Base-by-base conservation (phyloP, 2,329 filamentous ascomycete species). In the Monilinia fructigena region DNA sequence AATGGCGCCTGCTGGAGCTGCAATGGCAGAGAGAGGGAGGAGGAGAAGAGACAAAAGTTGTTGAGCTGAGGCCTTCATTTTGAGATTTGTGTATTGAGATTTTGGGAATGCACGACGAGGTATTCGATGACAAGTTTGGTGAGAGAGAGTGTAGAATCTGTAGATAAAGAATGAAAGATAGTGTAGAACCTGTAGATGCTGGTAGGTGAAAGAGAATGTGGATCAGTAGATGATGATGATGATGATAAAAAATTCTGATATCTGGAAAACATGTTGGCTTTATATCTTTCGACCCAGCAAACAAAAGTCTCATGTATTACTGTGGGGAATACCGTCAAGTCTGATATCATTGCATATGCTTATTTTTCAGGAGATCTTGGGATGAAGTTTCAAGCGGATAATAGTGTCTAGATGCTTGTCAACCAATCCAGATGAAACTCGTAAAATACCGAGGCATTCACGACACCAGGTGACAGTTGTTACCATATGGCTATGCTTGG, bases 21-120 rank as follows among this genome's bases (percentile, higher is more conserved):
- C 63, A 3, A 65, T 8, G 31, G 38, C 11, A 11, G 63, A 38
- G 45, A 45, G 35, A 12, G 63, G 63, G 4, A 65, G 63, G 48
- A 65, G 42, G 10, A 65, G 38, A 14, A 60, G 16, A 20, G 63
- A 65, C 35, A 65, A 23, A 23, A 50, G 56, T 45, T 65, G 47
- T 20, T 35, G 61, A 23, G 52, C 14, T 60, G 45, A 47, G 20
- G 55, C 35, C 63, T 60, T 65, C 63, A 65, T 65, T 40, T 60
- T 65, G 23, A 40, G 18, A 14, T n/a, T 18, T 10, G 12, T 18
- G 20, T 42, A 20, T 63, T 18, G 2, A 63, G 31, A 8, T 50
- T 31, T 18, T 38, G 14, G 31, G 38, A 38, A 50, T 20, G 45
- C 26, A 60, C 6, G 14, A 38, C 11, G n/a, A 12, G 14, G 31